Evolutionary conservation across 176 grass and related monocot species (phyloP), one percentile per base, ranked within the genome.

Genomic region (Aegilops tauschii): DNA sequence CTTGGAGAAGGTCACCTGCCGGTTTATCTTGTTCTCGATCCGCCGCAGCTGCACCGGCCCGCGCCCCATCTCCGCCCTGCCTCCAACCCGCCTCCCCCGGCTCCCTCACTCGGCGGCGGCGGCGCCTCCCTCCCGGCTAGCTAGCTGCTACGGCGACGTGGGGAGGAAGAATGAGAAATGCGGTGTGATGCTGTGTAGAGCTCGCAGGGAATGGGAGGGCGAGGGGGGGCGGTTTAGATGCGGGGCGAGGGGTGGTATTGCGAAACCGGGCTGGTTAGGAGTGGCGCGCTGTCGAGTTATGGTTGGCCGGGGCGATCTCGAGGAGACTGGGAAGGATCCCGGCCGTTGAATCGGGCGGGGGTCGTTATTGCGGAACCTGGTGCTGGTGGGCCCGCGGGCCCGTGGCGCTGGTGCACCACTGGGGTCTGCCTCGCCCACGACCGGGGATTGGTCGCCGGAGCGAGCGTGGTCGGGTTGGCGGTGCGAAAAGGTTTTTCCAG

Each of bases 1-100:
- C 86, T 98, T 98, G 21, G 93, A 98, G 88, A 98, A 98, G 36
- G 93, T 95, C 44, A 95, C 96, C 90, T 98, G 93, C 58, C 91
- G 77, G 87, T 98, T 95, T 77, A 95, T 92, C 92, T 98, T 95
- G 88, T 98, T 98, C 93, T 98, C 93, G 85, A 98, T 98, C 82
- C 88, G 85, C 84, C 92, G 92, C 25, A 98, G 83, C 93, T 94
- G 93, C 73, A 98, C 96, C 83, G 91, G 92, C 52, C 96, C 96
- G 62, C 96, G 85, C 78, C 96, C 96, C 96, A 98, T 95, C 73
- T 62, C 71, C 67, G n/a, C 39, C 27, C 45, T 14, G 29, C 65
- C 30, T 3, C 49, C 34, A 11, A 9, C 5, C 18, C 29, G 3
- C 2, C 59, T 35, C 12, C 86, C 5, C 83, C 16, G 14, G 37